Evolutionary conservation across 306 rosid genomes (phyloP).

Genomic region (Rubus idaeus): DNA sequence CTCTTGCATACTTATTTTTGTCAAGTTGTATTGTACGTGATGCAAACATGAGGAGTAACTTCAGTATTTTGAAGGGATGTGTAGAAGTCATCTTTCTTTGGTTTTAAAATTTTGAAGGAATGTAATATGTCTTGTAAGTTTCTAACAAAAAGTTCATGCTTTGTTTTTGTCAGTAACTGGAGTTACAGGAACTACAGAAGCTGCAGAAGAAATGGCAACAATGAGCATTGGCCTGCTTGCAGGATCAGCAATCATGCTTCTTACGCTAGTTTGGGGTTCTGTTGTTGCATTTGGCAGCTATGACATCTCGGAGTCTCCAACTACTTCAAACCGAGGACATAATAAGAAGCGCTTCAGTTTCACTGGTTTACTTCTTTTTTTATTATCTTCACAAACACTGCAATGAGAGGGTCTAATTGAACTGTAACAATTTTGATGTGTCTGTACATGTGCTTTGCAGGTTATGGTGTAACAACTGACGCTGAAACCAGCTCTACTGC

Average conservation of each 20-base stretch:
- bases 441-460: conserved; percentile 11
- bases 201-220: conserved; percentile 8
- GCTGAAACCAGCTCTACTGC: conserved; percentile 28
- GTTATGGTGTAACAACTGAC: conserved; percentile 36
- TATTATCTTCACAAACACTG: not conserved
- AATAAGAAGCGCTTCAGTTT: conserved; percentile 21
- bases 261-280: conserved; percentile 38
- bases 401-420: conserved; percentile 1
- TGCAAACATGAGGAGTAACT: not conserved
- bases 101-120: not conserved
- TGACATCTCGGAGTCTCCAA: conserved; percentile 28
- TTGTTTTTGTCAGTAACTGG: conserved; percentile 25
- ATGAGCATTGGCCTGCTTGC: conserved; percentile 36
- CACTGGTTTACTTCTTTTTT: conserved; percentile 22
- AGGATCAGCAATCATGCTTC: conserved; percentile 37
- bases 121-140: not conserved
- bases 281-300: conserved; percentile 36
- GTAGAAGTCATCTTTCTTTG: not conserved
- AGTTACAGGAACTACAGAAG: conserved; percentile 25
- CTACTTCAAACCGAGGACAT: conserved; percentile 9
- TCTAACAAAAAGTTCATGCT: not conserved
- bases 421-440: not conserved
- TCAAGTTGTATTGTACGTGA: not conserved
- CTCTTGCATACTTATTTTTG: not conserved
- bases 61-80: not conserved